These are phyloP conservation scores for Diaporthe nobilis DNA, from an alignment of 2,329 filamentous ascomycete species.

Conservation along the genomic window DNA sequence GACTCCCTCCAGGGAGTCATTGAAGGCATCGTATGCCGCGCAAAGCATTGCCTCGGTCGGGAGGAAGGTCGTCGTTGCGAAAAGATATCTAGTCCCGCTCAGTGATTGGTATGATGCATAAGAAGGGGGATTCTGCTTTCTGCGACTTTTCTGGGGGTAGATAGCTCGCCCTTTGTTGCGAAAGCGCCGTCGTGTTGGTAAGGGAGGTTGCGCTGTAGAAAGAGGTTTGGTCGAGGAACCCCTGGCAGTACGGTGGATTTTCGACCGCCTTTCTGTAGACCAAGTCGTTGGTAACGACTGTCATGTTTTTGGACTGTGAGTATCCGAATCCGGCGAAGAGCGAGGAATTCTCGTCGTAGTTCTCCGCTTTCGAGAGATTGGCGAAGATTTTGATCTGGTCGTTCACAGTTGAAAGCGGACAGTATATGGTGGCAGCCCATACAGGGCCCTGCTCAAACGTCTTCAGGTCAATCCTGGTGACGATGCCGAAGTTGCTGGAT, in stretches of 20 bases:
- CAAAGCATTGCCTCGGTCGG: slow-evolving; percentile 28
- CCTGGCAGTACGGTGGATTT: not conserved
- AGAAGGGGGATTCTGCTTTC: not conserved
- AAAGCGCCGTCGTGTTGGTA: slow-evolving; percentile 7
- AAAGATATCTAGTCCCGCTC: not conserved
- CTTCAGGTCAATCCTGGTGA: slow-evolving; percentile 43
- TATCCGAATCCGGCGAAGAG: slow-evolving; percentile 20
- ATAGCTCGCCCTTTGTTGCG: not conserved
- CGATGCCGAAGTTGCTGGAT: slow-evolving; percentile 45
- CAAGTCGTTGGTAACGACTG: slow-evolving; percentile 15
- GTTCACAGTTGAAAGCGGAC: slow-evolving; percentile 9
- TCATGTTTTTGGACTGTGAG: not conserved
- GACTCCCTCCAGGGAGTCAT: not conserved
- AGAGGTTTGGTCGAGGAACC: not conserved
- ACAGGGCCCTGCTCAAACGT: slow-evolving; percentile 43
- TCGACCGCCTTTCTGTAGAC: not conserved
- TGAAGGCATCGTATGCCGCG: slow-evolving; percentile 19
- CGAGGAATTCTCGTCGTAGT: slow-evolving; percentile 20
- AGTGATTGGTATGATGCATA: not conserved
- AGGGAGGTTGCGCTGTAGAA: not conserved
- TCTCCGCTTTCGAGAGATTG: not conserved
- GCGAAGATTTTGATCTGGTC: slow-evolving; percentile 7
- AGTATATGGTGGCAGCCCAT: slow-evolving; percentile 34
- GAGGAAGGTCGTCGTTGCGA: slow-evolving; percentile 17
- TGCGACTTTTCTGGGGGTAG: not conserved